Percentiles rank a stretch among this genome's conserved stretches.
Conservation (phyloP, 345 rosid genomes). For the Cardamine resedifolia region DNA sequence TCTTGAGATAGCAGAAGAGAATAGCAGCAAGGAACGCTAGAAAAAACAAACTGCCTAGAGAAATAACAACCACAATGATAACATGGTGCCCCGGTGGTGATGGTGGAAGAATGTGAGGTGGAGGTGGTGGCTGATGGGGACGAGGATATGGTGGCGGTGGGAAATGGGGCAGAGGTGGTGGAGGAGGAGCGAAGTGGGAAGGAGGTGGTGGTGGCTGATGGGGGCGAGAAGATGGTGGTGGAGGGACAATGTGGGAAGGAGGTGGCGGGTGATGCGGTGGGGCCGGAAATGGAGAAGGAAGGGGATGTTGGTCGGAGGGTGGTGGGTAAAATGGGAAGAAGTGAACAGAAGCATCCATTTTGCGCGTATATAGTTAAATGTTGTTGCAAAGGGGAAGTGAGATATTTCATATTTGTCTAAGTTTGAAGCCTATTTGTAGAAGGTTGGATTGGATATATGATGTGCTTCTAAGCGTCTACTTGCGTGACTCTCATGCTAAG, state of each 20-base stretch:
- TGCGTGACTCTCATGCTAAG: constrained; percentile 36
- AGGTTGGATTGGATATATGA: constrained; percentile 20
- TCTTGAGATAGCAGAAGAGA: constrained; percentile 53
- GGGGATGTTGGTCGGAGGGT: constrained; percentile 32
- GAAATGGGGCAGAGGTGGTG: constrained; percentile 38
- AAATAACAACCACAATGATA: constrained; percentile 54
- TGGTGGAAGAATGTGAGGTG: constrained; percentile 51
- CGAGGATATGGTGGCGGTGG: constrained; percentile 45
- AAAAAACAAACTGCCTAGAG: constrained; percentile 60
- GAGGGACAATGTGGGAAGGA: constrained; percentile 24
- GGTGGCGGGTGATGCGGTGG: constrained; percentile 29
- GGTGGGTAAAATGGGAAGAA: constrained; percentile 29
- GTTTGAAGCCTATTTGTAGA: constrained; percentile 35
- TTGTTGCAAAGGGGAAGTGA: constrained; percentile 15
- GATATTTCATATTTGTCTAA: not conserved
- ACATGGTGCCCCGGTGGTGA: constrained; percentile 56
- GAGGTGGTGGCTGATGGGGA: constrained; percentile 43
- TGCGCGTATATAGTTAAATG: not conserved
- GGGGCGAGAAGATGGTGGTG: constrained; percentile 10
- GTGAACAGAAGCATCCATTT: constrained; percentile 24
- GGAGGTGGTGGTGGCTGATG: constrained; percentile 23
- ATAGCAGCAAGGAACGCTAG: constrained; percentile 65
- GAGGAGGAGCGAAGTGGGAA: constrained; percentile 28
- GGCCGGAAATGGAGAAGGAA: constrained; percentile 25
- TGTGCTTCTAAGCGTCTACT: constrained; percentile 34